These are phyloP conservation scores for Acmispon strigosus DNA, from an alignment of 306 rosid species.

Conservation along the genomic window DNA sequence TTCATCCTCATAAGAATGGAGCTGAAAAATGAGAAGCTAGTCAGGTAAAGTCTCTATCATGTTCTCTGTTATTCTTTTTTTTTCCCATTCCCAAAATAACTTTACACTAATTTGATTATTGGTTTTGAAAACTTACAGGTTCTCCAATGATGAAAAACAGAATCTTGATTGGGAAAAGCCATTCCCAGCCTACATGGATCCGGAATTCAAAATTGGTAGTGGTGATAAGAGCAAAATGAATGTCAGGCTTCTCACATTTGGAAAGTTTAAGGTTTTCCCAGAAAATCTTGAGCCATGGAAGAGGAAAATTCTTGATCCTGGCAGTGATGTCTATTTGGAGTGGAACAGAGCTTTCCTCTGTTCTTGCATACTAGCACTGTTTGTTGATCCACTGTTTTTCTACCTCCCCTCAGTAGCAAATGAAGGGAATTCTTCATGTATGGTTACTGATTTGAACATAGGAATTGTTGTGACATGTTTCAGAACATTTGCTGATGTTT, in stretches of 20 bases:
- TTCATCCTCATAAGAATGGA: conserved; percentile 38
- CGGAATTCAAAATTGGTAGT: conserved; percentile 22
- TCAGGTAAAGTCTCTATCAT: conserved; percentile 37
- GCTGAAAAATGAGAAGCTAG: conserved; percentile 50
- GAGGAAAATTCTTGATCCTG: conserved; percentile 74
- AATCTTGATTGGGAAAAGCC: conserved; percentile 42
- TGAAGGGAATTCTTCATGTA: conserved; percentile 41
- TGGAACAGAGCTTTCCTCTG: conserved; percentile 72
- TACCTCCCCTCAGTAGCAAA: conserved; percentile 60
- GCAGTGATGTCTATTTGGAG: conserved; percentile 60
- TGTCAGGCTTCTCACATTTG: conserved; percentile 22
- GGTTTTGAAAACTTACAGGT: conserved; percentile 32
- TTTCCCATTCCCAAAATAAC: neutral
- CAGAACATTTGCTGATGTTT: conserved; percentile 70
- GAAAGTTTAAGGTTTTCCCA: conserved; percentile 44
- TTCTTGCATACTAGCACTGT: conserved; percentile 65
- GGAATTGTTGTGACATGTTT: conserved; percentile 70
- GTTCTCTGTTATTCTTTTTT: neutral
- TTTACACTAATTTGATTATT: conserved; percentile 13
- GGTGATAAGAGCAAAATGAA: conserved; percentile 27
- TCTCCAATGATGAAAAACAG: conserved; percentile 42
- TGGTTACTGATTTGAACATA: conserved; percentile 65
- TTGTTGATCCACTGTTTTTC: conserved; percentile 85
- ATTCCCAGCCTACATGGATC: conserved; percentile 34
- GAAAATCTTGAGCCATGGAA: conserved; percentile 40